A percentile compares a stretch with the other conserved stretches of the same genome.
These are phyloP conservation scores for Singerocomus rubriflavus DNA, from an alignment of 1,284 basidiomycete species.

Conservation along the genomic window DNA sequence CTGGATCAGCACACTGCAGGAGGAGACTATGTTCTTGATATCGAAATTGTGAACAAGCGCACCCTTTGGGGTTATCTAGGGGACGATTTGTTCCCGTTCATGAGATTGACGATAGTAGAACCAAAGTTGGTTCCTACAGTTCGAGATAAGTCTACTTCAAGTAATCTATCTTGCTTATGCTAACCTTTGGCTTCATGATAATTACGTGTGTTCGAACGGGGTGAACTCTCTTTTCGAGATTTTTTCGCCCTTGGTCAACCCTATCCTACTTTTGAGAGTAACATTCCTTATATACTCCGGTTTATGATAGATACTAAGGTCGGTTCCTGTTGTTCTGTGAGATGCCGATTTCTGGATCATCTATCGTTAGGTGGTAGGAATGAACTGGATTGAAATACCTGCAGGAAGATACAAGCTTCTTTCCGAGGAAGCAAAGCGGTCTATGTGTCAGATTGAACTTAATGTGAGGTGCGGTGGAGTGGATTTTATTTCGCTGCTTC, in stretches of 20 bases:
- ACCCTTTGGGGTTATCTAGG: slow-evolving; percentile 87
- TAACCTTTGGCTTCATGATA: slow-evolving; percentile 22
- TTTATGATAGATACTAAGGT: slow-evolving; percentile 98
- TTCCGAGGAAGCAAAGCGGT: slow-evolving; percentile 56
- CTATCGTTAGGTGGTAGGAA: slow-evolving; percentile 74
- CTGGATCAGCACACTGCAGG: slow-evolving; percentile 30
- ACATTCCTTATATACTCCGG: slow-evolving; percentile 82
- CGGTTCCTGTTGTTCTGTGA: slow-evolving; percentile 1
- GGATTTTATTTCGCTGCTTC: not conserved
- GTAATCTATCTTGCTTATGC: not conserved
- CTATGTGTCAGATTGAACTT: slow-evolving; percentile 86
- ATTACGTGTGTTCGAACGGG: slow-evolving; percentile 83
- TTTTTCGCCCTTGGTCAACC: slow-evolving; percentile 53
- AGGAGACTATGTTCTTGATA: slow-evolving; percentile 46
- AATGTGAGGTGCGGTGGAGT: slow-evolving; percentile 56
- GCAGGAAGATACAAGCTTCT: slow-evolving; percentile 75
- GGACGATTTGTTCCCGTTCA: slow-evolving; percentile 74
- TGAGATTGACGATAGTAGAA: slow-evolving; percentile 77
- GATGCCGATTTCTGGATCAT: not conserved
- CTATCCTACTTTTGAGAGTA: slow-evolving; percentile 83
- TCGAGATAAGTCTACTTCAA: slow-evolving; percentile 69
- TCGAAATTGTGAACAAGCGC: slow-evolving; percentile 65
- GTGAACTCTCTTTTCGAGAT: slow-evolving; percentile 71
- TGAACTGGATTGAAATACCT: slow-evolving; percentile 96
- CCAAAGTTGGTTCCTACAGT: slow-evolving; percentile 80